A percentile compares a stretch with the other conserved stretches of the same genome.
Conservation (phyloP, 2,329 filamentous ascomycete genomes). For the Seiridium unicorne region DNA sequence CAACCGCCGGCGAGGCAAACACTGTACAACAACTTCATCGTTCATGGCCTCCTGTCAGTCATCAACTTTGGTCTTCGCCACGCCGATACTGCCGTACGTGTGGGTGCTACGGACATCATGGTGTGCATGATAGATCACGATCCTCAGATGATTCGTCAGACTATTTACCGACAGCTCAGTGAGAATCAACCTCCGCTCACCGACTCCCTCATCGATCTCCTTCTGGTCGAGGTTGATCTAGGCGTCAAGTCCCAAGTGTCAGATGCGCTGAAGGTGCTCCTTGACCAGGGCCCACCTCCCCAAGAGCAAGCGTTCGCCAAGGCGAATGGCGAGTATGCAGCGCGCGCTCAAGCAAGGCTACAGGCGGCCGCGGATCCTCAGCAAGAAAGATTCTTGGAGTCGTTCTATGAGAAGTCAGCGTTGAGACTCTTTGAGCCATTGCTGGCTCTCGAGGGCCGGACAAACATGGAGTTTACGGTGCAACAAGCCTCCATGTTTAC, state of each 20-base stretch:
- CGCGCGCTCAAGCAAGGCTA: conserved; percentile 52
- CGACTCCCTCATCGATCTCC: conserved; percentile 87
- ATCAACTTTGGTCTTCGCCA: conserved; percentile 91
- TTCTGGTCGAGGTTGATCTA: conserved; percentile 87
- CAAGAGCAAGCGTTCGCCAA: conserved; percentile 59
- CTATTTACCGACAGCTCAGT: conserved; percentile 87
- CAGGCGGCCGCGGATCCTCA: conserved; percentile 59
- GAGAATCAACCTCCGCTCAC: conserved; percentile 85
- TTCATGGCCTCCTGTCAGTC: conserved; percentile 81
- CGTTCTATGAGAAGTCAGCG: conserved; percentile 87
- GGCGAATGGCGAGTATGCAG: conserved; percentile 64
- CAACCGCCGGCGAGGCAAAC: conserved; percentile 78
- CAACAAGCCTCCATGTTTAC: conserved; percentile 88
- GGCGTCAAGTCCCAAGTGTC: conserved; percentile 95
- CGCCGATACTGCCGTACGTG: conserved; percentile 77
- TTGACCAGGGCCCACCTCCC: conserved; percentile 64
- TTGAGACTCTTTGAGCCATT: conserved; percentile 84
- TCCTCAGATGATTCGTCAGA: conserved; percentile 87
- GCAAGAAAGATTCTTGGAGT: conserved; percentile 80
- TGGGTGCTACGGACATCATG: conserved; percentile 90
- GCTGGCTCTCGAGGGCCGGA: conserved; percentile 70
- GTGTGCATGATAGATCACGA: conserved; percentile 96
- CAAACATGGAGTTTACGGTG: conserved; percentile 70
- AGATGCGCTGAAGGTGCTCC: conserved; percentile 88
- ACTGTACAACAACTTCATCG: conserved; percentile 87